Evolutionary conservation across 768 basidiomycete species (phyloP).

Genomic region (Serendipita indica): DNA sequence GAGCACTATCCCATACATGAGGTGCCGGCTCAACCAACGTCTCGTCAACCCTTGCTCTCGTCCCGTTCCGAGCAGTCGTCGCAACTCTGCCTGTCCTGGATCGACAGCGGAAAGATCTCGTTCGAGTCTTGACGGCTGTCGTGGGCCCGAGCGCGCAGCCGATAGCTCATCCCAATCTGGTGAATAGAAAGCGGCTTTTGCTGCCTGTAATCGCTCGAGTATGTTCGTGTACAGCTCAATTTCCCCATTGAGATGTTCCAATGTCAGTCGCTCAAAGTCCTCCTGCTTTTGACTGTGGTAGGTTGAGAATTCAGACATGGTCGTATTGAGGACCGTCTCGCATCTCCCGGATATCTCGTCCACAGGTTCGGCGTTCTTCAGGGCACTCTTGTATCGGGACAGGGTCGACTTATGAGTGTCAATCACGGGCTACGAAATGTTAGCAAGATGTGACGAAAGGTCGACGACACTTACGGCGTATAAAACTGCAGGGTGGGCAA

Average conservation of each 20-base stretch:
- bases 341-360: slow-evolving; percentile 58
- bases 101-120: slow-evolving; percentile 41
- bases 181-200: slow-evolving; percentile 39
- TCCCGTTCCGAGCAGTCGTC: neutral
- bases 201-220: slow-evolving; percentile 40
- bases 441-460: neutral
- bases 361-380: slow-evolving; percentile 31
- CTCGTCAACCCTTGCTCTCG: neutral
- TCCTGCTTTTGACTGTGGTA: slow-evolving; percentile 62
- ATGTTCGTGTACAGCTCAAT: slow-evolving; percentile 61
- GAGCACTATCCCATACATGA: slow-evolving; percentile 61
- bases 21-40: slow-evolving; percentile 62
- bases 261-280: slow-evolving; percentile 44
- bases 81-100: neutral
- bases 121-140: slow-evolving; percentile 61
- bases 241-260: slow-evolving; percentile 63
- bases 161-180: slow-evolving; percentile 34
- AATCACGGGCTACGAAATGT: slow-evolving; percentile 37
- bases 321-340: slow-evolving; percentile 77
- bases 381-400: slow-evolving; percentile 46
- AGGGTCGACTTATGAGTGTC: slow-evolving; percentile 64
- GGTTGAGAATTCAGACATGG: slow-evolving; percentile 76
- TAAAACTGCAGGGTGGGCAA: slow-evolving; percentile 57
- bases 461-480: slow-evolving; percentile 42
- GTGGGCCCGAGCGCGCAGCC: slow-evolving; percentile 27